Evolutionary conservation across 2,329 filamentous ascomycete species (phyloP), one percentile per base, ranked within the genome.

Genomic region (Penicillium sp.): DNA sequence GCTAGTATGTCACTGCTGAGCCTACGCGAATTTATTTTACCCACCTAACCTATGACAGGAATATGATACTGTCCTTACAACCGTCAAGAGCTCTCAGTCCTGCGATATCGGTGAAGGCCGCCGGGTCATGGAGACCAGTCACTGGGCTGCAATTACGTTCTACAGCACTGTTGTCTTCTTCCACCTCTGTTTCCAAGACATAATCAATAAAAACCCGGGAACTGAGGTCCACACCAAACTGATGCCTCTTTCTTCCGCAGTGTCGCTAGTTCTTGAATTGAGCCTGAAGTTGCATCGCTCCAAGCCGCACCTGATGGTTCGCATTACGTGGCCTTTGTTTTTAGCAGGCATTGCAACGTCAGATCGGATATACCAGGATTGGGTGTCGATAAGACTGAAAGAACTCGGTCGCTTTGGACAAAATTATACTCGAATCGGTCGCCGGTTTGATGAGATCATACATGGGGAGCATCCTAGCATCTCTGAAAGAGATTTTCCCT

Each of bases 271-370:
- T 35, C 62, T 71, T 28, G 69, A 69, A 14, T 59, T 68, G 6
- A 62, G 67, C 16, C 25, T 71, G 28, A 66, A 71, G 55, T 57
- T 72, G 13, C 63, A 70, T 48, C 64, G 65, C 45, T 69, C 65
- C 37, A 61, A 66, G 30, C 66, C 66, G 1, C 70, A 64, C 33
- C 51, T 68, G 52, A 62, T 71, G 51, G 59, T 67, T 3, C 62
- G 69, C 43, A 73, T 71, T 35, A 60, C 62, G 19, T 71, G 69
- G 70, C 70, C 67, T 8, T 57, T 71, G 10, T 69, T 70, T 40
- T 62, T 70, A 11, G 69, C 70, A 1, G 68, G 69, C 4, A 69
- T 70, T 46, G 69, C 68, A 22, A 71, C 70, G 14, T 57, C 63
- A 1, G 71, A 72, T 35, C 57, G 56, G 6, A 70, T 69, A 10